Evolutionary conservation across 2,329 filamentous ascomycete species (phyloP).

Genomic region (Hypoxylon sp.): DNA sequence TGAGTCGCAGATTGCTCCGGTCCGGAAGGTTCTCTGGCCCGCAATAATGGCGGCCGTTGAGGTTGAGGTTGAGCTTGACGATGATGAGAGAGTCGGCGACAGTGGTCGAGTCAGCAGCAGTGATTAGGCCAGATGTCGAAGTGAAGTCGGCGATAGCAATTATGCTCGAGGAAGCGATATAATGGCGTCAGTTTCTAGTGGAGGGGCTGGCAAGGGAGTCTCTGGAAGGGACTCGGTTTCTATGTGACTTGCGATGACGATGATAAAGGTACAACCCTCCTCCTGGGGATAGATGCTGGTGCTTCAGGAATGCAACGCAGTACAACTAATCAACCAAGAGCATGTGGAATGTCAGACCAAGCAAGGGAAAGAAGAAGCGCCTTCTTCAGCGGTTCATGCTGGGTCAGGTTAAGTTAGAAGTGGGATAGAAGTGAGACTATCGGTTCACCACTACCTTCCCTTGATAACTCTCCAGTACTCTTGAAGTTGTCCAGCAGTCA

Average conservation of each 20-base stretch:
- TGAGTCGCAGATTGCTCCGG: not conserved
- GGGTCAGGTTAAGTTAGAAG: conserved; percentile 30
- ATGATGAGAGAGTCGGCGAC: not conserved
- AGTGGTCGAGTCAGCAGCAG: not conserved
- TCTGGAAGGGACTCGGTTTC: conserved; percentile 16
- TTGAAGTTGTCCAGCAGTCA: conserved; percentile 23
- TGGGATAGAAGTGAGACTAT: conserved; percentile 37
- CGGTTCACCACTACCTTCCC: conserved; percentile 35
- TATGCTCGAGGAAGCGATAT: not conserved
- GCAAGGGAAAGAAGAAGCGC: conserved; percentile 43
- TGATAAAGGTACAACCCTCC: conserved; percentile 41
- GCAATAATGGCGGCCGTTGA: not conserved
- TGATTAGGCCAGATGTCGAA: too few relatives aligned
- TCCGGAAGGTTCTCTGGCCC: conserved; percentile 12
- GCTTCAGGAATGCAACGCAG: conserved; percentile 46
- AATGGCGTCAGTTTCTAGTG: not conserved
- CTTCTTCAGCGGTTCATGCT: conserved; percentile 47
- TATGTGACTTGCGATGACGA: conserved; percentile 23
- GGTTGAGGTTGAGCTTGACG: not conserved
- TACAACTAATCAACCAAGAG: conserved; percentile 45
- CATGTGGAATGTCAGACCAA: conserved; percentile 50
- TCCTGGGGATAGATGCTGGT: conserved; percentile 37
- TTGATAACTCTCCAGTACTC: conserved; percentile 19
- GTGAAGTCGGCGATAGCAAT: not conserved
- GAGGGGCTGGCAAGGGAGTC: not conserved